Evolutionary conservation across 2,329 filamentous ascomycete genomes (phyloP).

Genomic region (Fusarium devonianum): DNA sequence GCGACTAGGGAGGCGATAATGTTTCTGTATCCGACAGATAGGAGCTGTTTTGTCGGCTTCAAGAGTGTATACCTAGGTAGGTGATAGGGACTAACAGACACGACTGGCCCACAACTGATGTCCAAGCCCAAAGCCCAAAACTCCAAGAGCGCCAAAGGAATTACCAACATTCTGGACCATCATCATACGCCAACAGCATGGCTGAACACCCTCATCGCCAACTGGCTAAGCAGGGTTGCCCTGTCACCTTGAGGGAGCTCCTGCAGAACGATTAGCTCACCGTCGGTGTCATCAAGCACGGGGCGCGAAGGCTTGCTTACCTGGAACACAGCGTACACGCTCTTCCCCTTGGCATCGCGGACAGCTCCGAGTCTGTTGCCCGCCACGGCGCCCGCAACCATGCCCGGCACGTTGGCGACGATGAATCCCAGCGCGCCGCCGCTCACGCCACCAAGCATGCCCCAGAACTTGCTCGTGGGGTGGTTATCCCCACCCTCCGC

Average conservation of each 20-base stretch:
- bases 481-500: constrained; percentile 70
- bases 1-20: too few species aligned
- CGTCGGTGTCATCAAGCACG: background rate
- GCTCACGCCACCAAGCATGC: constrained; percentile 81
- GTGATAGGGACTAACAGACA: background rate
- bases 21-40: too few species aligned
- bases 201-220: constrained; percentile 87
- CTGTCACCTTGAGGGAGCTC: constrained; percentile 86
- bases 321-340: constrained; percentile 89
- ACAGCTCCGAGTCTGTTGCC: constrained; percentile 92
- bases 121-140: constrained; percentile 11
- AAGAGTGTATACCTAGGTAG: background rate
- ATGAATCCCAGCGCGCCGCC: constrained; percentile 95
- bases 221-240: constrained; percentile 79
- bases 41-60: too few species aligned
- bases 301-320: constrained; percentile 43
- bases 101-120: background rate
- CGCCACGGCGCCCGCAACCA: constrained; percentile 88
- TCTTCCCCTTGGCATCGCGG: constrained; percentile 90
- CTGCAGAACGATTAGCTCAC: constrained; percentile 47
- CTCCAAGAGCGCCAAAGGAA: constrained; percentile 27
- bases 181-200: constrained; percentile 69
- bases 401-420: constrained; percentile 87
- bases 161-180: background rate
- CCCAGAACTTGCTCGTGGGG: constrained; percentile 82